A percentile compares a stretch with the other conserved stretches of the same genome.
These are phyloP conservation scores for Ilyonectria sp. DNA, from an alignment of 2,329 filamentous ascomycete species.

Conservation along the genomic window DNA sequence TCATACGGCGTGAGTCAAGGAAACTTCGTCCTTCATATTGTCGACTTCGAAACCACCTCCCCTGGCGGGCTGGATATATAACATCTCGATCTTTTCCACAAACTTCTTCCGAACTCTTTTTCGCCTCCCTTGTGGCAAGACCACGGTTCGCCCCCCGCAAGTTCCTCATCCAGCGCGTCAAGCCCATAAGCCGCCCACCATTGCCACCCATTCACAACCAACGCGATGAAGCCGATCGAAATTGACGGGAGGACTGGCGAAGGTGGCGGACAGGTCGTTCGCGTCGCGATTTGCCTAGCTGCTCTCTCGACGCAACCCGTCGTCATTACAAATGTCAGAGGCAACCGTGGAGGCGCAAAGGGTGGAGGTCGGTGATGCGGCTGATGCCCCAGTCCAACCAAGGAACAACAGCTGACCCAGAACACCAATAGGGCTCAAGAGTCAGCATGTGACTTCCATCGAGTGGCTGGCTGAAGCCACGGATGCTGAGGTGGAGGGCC, in stretches of 20 bases:
- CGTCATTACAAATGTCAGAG: slow-evolving; percentile 68
- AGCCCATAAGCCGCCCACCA: background rate
- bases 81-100: background rate
- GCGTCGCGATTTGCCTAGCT: slow-evolving; percentile 69
- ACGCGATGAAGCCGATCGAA: slow-evolving; percentile 56
- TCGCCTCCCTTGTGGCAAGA: background rate
- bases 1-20: background rate
- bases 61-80: background rate
- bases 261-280: slow-evolving; percentile 74
- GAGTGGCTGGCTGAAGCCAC: slow-evolving; percentile 68
- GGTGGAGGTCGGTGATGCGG: slow-evolving; percentile 47
- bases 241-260: slow-evolving; percentile 73
- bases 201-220: slow-evolving; percentile 23
- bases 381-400: background rate
- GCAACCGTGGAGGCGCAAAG: slow-evolving; percentile 60
- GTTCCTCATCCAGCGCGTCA: background rate
- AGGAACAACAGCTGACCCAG: background rate
- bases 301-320: slow-evolving; percentile 69
- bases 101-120: background rate
- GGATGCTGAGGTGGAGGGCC: slow-evolving; percentile 64
- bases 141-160: background rate
- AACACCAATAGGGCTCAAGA: slow-evolving; percentile 66
- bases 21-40: background rate
- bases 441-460: slow-evolving; percentile 72
- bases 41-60: background rate